Conservation (phyloP, 2,329 filamentous ascomycete species). For the Fusarium musae region DNA sequence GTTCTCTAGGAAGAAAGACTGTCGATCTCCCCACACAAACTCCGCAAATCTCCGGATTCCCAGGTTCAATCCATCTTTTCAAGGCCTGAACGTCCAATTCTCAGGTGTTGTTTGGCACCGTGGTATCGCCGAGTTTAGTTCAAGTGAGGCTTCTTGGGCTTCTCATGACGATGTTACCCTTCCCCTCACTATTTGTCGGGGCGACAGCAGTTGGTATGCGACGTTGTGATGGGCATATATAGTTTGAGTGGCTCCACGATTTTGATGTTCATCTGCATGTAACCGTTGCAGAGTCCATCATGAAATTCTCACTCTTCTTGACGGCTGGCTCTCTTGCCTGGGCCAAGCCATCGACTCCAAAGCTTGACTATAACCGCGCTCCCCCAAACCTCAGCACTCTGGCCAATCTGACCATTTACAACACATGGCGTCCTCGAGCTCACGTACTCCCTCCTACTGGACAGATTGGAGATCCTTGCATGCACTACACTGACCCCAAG, state of each 20-base stretch:
- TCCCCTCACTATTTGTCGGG: conserved; percentile 23
- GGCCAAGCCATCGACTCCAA: conserved; percentile 26
- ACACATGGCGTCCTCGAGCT: conserved; percentile 50
- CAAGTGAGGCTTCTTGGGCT: background rate
- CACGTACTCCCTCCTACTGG: conserved; percentile 54
- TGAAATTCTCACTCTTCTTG: conserved; percentile 32
- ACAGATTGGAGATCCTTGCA: conserved; percentile 56
- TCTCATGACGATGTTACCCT: conserved; percentile 30
- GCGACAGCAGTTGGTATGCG: conserved; percentile 8
- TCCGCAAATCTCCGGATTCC: conserved; percentile 37
- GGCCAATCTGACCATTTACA: conserved; percentile 49
- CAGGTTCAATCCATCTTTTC: conserved; percentile 10
- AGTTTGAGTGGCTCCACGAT: conserved; percentile 8
- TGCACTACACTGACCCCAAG: conserved; percentile 57
- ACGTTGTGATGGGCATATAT: conserved; percentile 17
- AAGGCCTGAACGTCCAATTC: background rate
- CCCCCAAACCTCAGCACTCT: conserved; percentile 54
- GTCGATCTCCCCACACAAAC: conserved; percentile 39
- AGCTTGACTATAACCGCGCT: conserved; percentile 50
- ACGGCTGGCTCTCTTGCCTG: conserved; percentile 29
- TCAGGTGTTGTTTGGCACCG: conserved; percentile 17
- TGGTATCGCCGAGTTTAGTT: conserved; percentile 30
- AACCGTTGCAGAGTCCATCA: background rate
- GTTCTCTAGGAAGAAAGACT: conserved; percentile 9
- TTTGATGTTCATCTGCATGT: background rate